phyloP scores from a whole-genome alignment of 805 yeast species.

The Phaffomyces antillensis region DNA sequence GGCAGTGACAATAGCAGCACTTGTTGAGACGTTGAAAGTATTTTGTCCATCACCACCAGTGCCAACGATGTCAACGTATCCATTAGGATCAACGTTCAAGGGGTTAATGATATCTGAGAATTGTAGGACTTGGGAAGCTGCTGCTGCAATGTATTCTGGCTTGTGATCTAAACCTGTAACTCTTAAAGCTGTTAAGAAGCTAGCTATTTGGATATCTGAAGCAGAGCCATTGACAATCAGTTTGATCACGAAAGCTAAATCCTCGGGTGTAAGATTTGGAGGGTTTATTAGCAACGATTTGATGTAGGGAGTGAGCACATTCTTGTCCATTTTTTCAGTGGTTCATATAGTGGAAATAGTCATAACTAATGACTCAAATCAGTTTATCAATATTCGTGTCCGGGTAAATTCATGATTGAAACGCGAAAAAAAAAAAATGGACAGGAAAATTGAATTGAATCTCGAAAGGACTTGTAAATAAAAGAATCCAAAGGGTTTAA shows the following conservation, averaged over 20 bases:
- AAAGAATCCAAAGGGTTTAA: not conserved
- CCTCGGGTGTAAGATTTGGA: conserved; percentile 54
- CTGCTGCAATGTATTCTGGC: conserved; percentile 78
- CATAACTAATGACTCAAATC: not conserved
- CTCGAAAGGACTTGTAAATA: not conserved
- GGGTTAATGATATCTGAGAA: conserved; percentile 52
- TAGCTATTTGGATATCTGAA: conserved; percentile 62
- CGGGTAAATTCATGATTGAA: not conserved
- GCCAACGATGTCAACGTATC: conserved; percentile 86
- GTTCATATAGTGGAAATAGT: not conserved
- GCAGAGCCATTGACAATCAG: conserved; percentile 55
- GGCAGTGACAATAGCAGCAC: conserved; percentile 89
- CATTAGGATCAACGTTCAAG: conserved; percentile 35
- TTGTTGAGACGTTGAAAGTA: conserved; percentile 93
- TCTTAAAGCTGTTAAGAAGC: conserved; percentile 75
- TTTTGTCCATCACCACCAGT: conserved; percentile 99
- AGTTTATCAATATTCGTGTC: not conserved
- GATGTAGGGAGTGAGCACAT: conserved; percentile 46
- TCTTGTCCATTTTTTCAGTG: not conserved
- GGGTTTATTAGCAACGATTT: conserved; percentile 57
- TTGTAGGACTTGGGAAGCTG: conserved; percentile 67
- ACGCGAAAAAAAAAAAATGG: not conserved
- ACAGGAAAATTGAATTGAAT: not conserved
- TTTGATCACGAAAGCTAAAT: conserved; percentile 56
- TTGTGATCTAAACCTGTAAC: conserved; percentile 70